Base-by-base conservation (phyloP, 1,284 basidiomycete species). In the Sutorius eximius region DNA sequence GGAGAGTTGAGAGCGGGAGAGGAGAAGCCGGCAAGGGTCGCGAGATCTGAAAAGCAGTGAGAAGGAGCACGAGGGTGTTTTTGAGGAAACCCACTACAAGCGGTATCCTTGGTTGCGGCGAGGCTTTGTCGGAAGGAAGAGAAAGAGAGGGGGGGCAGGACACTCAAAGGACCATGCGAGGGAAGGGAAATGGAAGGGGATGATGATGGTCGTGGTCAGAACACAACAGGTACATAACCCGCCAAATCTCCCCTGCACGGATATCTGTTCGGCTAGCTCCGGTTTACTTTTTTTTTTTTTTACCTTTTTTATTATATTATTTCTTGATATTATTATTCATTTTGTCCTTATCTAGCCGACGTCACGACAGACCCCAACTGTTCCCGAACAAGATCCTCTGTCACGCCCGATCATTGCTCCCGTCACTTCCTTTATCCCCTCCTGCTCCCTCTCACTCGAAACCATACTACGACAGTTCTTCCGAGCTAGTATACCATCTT, bases 11-110 rank as follows among this genome's bases (percentile, higher is more conserved):
- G 66, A 72, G 71, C 77, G 81, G 80, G 70, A 65, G 67, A 73
- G 73, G 72, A 81, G 87, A 82, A 79, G 86, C 88, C 87, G 88
- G 82, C 85, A 88, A 92, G 92, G 91, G 92, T 93, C 92, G 91
- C 91, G 92, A 94, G 90, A 85, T 81, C 88, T 92, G 72, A 55
- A 44, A 27, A n/a, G 33, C 43, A 48, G 51, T 46, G 47, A 49
- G 38, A 33, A 12, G 12, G 24, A n/a, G 16, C 3, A 13, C n/a
- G 18, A 11, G 2, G 3, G 29, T 1, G 45, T 38, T 36, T 48
- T 32, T 44, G 13, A 34, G 52, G 37, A 42, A 51, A 60, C 61
- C 36, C 53, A 87, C 86, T 72, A 82, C 87, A 89, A 79, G 88
- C 87, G 88, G 76, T 82, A 81, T 89, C 86, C 88, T 90, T 89